A percentile compares a stretch with the other conserved stretches of the same genome.
phyloP scores from a whole-genome alignment of 805 yeast species.

The Hanseniaspora thailandica region DNA sequence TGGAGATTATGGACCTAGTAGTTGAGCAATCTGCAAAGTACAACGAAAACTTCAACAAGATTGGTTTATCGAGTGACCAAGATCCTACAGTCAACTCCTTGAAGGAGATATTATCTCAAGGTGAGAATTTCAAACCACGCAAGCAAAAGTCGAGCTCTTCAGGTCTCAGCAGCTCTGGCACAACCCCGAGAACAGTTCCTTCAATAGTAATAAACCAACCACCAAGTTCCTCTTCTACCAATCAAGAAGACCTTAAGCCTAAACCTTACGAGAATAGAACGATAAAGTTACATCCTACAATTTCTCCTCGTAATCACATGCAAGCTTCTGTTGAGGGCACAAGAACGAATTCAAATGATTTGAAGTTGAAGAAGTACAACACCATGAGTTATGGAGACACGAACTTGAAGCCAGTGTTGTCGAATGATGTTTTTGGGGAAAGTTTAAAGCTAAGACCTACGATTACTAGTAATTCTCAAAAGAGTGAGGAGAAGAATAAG shows the following conservation, averaged over 20 bases:
- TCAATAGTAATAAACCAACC: not conserved
- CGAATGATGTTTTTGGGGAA: not conserved
- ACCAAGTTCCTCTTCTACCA: not conserved
- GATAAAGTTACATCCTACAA: slow-evolving; percentile 2
- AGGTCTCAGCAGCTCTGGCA: not conserved
- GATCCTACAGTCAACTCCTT: not conserved
- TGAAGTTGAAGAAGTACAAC: not conserved
- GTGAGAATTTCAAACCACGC: not conserved
- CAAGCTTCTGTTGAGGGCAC: not conserved
- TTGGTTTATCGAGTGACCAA: not conserved
- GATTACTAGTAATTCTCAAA: not conserved
- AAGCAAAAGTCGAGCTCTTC: not conserved
- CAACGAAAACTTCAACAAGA: slow-evolving; percentile 7
- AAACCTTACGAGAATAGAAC: slow-evolving; percentile 10
- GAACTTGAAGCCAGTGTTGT: not conserved
- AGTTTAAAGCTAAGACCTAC: not conserved
- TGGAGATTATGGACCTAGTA: slow-evolving; percentile 8
- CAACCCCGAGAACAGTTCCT: not conserved
- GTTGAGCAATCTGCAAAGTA: slow-evolving; percentile 14
- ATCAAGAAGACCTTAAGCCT: not conserved
- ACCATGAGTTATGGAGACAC: not conserved
- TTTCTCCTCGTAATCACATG: not conserved
- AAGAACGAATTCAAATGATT: not conserved
- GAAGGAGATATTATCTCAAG: slow-evolving; percentile 10
- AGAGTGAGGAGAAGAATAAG: not conserved